A percentile compares a stretch with the other conserved stretches of the same genome.
These are phyloP conservation scores for Botrytis cinerea DNA, from an alignment of 2,329 filamentous ascomycete species.

Conservation along the genomic window DNA sequence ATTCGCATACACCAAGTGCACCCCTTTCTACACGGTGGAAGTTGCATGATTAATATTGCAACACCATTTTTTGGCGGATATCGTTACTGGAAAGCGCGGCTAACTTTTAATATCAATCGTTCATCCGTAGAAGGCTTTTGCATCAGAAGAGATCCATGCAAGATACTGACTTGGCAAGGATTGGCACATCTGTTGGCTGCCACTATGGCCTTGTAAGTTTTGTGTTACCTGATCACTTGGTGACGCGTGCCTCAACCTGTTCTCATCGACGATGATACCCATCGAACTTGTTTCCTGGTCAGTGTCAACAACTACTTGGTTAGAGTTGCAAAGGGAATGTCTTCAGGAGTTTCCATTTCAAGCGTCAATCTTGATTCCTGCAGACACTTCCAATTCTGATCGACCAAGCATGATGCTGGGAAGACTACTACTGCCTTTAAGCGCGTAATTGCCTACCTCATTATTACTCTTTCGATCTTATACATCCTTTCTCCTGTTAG, in stretches of 20 bases:
- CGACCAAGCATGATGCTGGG: not conserved
- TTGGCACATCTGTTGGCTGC: not conserved
- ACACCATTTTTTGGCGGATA: not conserved
- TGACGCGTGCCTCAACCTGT: not conserved
- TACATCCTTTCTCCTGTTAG: not conserved
- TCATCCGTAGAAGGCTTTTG: not conserved
- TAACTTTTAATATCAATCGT: not conserved
- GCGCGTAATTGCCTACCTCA: not conserved
- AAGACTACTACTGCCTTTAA: not conserved
- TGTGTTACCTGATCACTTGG: not conserved
- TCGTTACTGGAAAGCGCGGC: conserved; percentile 5
- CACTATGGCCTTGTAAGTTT: not conserved
- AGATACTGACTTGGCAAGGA: not conserved
- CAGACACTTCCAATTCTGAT: not conserved
- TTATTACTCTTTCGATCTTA: no score
- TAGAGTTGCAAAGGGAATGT: no score
- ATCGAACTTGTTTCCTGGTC: not conserved
- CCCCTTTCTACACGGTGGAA: conserved; percentile 11
- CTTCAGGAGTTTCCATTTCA: not conserved
- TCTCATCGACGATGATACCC: not conserved
- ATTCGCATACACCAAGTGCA: conserved; percentile 1
- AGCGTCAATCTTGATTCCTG: not conserved
- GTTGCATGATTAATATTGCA: conserved; percentile 1
- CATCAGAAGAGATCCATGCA: not conserved
- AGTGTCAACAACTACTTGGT: not conserved